Percentiles rank a stretch among this genome's conserved stretches.
Evolutionary conservation across 73 alveolate species (phyloP).

Genomic region (Blepharisma japonicum): DNA sequence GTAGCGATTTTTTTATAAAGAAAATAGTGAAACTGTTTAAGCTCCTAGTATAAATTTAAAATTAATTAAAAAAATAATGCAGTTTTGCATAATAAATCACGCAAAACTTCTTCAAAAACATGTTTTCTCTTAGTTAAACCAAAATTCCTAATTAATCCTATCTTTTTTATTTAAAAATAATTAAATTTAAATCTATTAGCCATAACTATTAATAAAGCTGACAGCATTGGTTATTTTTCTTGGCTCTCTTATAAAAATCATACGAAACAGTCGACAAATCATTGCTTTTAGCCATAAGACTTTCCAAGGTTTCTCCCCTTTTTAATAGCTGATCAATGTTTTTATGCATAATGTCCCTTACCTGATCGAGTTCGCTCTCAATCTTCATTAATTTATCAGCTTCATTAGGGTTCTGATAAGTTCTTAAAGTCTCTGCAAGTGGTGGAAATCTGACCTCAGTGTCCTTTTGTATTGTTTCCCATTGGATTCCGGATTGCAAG

Average conservation of each 20-base stretch:
- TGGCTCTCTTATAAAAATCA: conserved; percentile 90
- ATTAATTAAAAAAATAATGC: too few species aligned
- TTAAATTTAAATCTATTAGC: too few species aligned
- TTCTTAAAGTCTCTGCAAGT: conserved; percentile 67
- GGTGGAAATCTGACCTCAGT: conserved; percentile 72
- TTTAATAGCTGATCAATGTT: conserved; percentile 83
- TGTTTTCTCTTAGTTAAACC: too few species aligned
- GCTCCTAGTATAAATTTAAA: too few species aligned
- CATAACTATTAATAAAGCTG: conserved; percentile 33
- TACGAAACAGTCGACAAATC: conserved; percentile 88
- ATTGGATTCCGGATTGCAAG: conserved; percentile 31
- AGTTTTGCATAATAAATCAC: too few species aligned
- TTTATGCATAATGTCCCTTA: conserved; percentile 81
- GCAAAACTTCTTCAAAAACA: too few species aligned
- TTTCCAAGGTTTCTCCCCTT: conserved; percentile 92
- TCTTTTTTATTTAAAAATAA: too few species aligned
- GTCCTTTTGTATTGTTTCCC: conserved; percentile 57
- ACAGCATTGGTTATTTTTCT: conserved; percentile 84
- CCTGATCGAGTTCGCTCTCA: conserved; percentile 84
- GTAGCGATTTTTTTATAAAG: too few species aligned
- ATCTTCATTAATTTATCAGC: conserved; percentile 85
- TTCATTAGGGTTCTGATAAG: conserved; percentile 87
- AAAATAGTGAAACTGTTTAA: too few species aligned
- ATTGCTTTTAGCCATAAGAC: conserved; percentile 85
- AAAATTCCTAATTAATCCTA: too few species aligned